A percentile compares a stretch with the other conserved stretches of the same genome.
Evolutionary conservation across 352 stramenopile species (phyloP).

Genomic region (Thraustochytrium sp.): DNA sequence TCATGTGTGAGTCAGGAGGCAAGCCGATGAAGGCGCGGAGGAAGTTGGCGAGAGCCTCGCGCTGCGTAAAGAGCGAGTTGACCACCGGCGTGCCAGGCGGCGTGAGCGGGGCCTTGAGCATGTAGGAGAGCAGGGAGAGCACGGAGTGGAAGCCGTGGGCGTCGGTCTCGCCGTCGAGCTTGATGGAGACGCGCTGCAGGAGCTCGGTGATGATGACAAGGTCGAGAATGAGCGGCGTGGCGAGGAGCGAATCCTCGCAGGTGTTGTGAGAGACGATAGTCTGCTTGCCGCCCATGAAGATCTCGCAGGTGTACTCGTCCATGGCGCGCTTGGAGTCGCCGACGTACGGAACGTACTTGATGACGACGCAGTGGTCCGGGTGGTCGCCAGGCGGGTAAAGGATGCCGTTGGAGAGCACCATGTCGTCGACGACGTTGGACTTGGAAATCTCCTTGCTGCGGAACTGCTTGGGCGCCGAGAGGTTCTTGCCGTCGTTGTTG

Average conservation of each 20-base stretch:
- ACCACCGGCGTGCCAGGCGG: constrained; percentile 95
- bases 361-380: constrained; percentile 98
- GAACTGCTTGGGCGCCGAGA: constrained; percentile 96
- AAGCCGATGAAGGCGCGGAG: constrained; percentile 95
- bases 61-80: constrained; percentile 96
- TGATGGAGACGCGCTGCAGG: constrained; percentile 87
- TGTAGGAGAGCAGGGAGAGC: constrained; percentile 94
- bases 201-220: constrained; percentile 95
- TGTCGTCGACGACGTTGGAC: constrained; percentile 97
- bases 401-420: constrained; percentile 93
- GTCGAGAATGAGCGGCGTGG: constrained; percentile 95
- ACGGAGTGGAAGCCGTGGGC: constrained; percentile 83
- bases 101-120: constrained; percentile 97
- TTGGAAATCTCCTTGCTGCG: constrained; percentile 99
- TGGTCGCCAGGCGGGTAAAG: constrained; percentile 97
- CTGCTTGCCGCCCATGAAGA: constrained; percentile 99
- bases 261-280: constrained; percentile 99
- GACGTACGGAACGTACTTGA: constrained; percentile 99
- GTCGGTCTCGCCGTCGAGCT: constrained; percentile 66
- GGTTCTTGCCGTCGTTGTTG: constrained; percentile 99
- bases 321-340: constrained; percentile 98
- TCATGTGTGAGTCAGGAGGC: constrained; percentile 95
- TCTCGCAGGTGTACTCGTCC: constrained; percentile 99
- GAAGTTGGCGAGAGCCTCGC: constrained; percentile 95
- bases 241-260: constrained; percentile 97